Evolutionary conservation across 2,329 filamentous ascomycete species (phyloP), one percentile per base, ranked within the genome.

Genomic region (Bretziella fagacearum): DNA sequence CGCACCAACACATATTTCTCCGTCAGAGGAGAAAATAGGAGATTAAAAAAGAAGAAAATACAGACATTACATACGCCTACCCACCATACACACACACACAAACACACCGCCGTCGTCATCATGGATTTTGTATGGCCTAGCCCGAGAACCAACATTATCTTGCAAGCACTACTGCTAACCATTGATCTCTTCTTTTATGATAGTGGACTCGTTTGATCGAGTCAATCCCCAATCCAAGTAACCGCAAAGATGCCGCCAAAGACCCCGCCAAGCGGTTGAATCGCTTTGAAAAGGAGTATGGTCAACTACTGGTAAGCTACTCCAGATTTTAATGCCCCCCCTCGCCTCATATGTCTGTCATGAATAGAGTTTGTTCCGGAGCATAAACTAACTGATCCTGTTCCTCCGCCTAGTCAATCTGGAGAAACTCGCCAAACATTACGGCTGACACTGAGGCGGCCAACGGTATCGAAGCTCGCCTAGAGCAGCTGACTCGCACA

Each of bases 131-230:
- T 48, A 46, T 26, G 44, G 17, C 8, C 11, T 15, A 33, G 30
- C 13, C 30, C 30, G 6, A 17, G 11, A 11, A 17, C n/a, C n/a
- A 17, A 22, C 35, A 11, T 23, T 33, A 26, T 25, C 29, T 15
- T 35, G n/a, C 18, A 35, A 32, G 20, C 23, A 29, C 20, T 4
- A 33, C 44, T 26, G 18, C 27, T 30, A 23, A 10, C 30, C 15
- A 20, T 23, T 39, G 23, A 33, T 35, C 42, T 46, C 33, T 37
- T n/a, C 36, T 41, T 23, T 25, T 22, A 20, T 30, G 25, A 25
- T 55, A 80, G 76, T 81, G 76, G 76, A 74, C 74, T 65, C 73
- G 76, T 63, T 67, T 80, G 63, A 65, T 80, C 65, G 76, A 74
- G 59, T 72, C 70, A 55, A 71, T 69, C 53, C 67, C 74, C 58